Evolutionary conservation across 106 monocot species (phyloP).

Genomic region (Allium fistulosum): DNA sequence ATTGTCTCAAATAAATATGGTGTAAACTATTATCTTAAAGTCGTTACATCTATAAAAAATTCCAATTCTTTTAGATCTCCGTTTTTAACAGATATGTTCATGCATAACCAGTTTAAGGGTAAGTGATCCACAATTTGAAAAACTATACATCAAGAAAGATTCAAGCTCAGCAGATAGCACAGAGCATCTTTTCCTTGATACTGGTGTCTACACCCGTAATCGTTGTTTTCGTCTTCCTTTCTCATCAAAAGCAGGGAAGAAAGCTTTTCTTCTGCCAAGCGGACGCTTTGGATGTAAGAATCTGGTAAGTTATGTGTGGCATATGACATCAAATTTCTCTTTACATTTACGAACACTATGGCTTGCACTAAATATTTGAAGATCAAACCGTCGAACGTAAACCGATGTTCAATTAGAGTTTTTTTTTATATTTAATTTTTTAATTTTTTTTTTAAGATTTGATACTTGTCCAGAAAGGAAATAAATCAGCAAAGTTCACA

Average conservation of each 20-base stretch:
- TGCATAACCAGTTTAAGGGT: constrained; percentile 38
- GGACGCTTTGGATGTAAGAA: constrained; percentile 72
- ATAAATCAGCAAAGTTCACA: no score
- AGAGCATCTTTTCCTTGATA: constrained; percentile 71
- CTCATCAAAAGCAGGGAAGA: constrained; percentile 94
- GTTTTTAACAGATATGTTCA: constrained; percentile 55
- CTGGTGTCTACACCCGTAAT: constrained; percentile 87
- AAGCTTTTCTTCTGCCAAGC: constrained; percentile 66
- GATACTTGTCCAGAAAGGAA: no score
- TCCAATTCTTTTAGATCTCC: constrained; percentile 3
- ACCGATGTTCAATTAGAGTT: no score
- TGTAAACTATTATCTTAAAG: no score
- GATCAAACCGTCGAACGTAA: no score
- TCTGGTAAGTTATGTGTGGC: constrained; percentile 37
- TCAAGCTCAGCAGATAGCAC: constrained; percentile 12
- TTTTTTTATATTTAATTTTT: no score
- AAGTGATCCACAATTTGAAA: constrained; percentile 39
- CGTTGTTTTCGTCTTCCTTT: constrained; percentile 78
- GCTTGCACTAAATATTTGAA: no score
- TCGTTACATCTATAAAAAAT: not conserved
- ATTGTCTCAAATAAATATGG: no score
- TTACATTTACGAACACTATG: no score
- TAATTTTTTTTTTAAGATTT: no score
- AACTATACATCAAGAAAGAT: constrained; percentile 75
- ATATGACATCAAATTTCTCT: not conserved